phyloP scores from a whole-genome alignment of 495 filamentous ascomycete species.

The Emericellopsis terricola region DNA sequence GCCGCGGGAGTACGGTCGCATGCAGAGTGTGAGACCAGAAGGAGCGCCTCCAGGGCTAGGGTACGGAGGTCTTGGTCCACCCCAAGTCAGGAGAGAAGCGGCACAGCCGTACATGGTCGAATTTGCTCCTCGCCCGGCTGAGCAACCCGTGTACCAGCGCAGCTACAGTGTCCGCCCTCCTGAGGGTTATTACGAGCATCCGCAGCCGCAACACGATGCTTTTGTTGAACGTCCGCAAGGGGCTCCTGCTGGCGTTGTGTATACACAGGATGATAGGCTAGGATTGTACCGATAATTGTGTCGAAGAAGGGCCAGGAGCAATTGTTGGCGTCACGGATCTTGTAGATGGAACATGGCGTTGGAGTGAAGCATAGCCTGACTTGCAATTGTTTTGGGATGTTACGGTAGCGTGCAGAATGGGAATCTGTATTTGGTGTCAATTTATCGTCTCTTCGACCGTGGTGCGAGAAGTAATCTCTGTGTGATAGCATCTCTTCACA shows the following conservation, averaged over 20 bases:
- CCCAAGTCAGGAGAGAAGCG: conserved; percentile 6
- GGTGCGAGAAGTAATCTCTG: no score
- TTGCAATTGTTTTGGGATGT: no score
- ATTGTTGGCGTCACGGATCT: no score
- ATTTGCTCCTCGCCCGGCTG: conserved; percentile 16
- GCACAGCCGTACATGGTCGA: conserved; percentile 12
- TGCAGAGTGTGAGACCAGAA: conserved; percentile 32
- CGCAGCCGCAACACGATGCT: conserved; percentile 21
- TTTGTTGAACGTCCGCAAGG: conserved; percentile 24
- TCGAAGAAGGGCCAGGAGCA: no score
- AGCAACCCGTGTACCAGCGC: conserved; percentile 11
- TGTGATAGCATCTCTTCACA: no score
- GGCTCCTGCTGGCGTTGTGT: conserved; percentile 16
- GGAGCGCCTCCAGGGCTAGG: conserved; percentile 6
- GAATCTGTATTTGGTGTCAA: no score
- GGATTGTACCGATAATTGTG: conserved; percentile 18
- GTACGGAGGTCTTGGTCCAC: conserved; percentile 8
- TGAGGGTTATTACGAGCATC: conserved; percentile 18
- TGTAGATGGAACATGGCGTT: no score
- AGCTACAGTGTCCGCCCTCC: not conserved
- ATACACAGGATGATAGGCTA: conserved; percentile 16
- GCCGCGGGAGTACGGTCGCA: conserved; percentile 20
- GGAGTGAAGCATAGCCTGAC: no score
- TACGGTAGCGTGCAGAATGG: no score
- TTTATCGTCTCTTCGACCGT: no score